Conservation (phyloP, 1,139 yeast genomes). For the Nakaseomyces nivariensis region DNA sequence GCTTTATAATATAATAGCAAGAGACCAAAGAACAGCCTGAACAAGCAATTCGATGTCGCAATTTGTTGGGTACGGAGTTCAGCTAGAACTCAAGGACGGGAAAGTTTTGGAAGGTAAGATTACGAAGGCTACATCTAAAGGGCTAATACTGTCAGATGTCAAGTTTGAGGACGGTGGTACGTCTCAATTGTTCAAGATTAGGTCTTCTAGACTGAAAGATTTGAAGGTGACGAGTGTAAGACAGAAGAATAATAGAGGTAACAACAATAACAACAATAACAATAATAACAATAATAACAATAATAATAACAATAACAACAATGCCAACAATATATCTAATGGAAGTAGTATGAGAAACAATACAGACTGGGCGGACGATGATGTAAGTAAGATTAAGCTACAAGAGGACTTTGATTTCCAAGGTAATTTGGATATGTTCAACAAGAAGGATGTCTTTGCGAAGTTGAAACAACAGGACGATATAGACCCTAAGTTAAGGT, state of each 20-base stretch:
- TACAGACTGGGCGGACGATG: slow-evolving; percentile 44
- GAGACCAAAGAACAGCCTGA: too few relatives aligned
- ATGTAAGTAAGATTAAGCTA: slow-evolving; percentile 39
- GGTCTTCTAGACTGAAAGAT: slow-evolving; percentile 28
- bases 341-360: slow-evolving; percentile 2
- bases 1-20: too few relatives aligned
- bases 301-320: slow-evolving; percentile 6
- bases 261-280: slow-evolving; percentile 8
- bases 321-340: slow-evolving; percentile 4
- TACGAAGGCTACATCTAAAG: slow-evolving; percentile 27
- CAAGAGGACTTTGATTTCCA: slow-evolving; percentile 78
- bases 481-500: slow-evolving; percentile 48
- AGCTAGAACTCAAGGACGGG: slow-evolving; percentile 29
- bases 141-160: slow-evolving; percentile 27
- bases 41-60: slow-evolving; percentile 17
- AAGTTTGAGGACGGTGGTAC: slow-evolving; percentile 28
- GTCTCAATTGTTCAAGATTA: slow-evolving; percentile 28
- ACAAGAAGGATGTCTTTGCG: slow-evolving; percentile 70
- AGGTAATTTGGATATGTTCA: slow-evolving; percentile 72
- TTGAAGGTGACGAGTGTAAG: slow-evolving; percentile 29
- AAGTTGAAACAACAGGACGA: slow-evolving; percentile 60
- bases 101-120: slow-evolving; percentile 27
- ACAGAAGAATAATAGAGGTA: slow-evolving; percentile 12
- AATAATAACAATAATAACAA: slow-evolving; percentile 6
- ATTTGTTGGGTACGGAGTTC: slow-evolving; percentile 27